These are phyloP conservation scores for Mallotus nudiflorus DNA, from an alignment of 345 rosid species.

Conservation along the genomic window DNA sequence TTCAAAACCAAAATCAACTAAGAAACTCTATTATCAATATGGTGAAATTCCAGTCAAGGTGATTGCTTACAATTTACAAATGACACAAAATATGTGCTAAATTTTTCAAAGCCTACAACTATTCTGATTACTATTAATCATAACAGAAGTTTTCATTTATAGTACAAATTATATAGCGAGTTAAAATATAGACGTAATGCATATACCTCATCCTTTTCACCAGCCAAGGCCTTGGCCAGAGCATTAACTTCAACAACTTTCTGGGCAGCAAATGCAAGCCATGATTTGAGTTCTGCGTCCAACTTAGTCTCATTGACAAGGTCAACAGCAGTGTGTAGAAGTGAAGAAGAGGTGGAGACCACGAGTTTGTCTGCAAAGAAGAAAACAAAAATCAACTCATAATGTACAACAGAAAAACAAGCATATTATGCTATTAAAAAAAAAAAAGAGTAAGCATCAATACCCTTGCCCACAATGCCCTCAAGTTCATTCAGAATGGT, in stretches of 20 bases:
- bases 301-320: conserved; percentile 85
- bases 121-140: not conserved
- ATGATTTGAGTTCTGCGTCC: conserved; percentile 82
- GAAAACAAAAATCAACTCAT: not conserved
- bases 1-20: not conserved
- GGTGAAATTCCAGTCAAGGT: not conserved
- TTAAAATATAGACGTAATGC: conserved; percentile 7
- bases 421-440: conserved; percentile 3
- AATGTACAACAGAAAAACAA: not conserved
- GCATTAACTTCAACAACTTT: conserved; percentile 93
- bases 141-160: not conserved
- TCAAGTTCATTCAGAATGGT: conserved; percentile 56
- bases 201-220: conserved; percentile 80
- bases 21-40: not conserved
- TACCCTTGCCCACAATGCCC: conserved; percentile 89
- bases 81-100: not conserved
- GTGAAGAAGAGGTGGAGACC: conserved; percentile 95
- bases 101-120: not conserved
- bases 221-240: conserved; percentile 86
- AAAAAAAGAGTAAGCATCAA: conserved; percentile 3
- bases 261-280: conserved; percentile 99
- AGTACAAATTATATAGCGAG: not conserved
- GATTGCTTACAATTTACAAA: not conserved
- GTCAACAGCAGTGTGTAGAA: conserved; percentile 95
- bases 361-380: conserved; percentile 77